These are phyloP conservation scores for Puccinia hordei DNA, from an alignment of 1,284 basidiomycete genomes.

Conservation along the genomic window DNA sequence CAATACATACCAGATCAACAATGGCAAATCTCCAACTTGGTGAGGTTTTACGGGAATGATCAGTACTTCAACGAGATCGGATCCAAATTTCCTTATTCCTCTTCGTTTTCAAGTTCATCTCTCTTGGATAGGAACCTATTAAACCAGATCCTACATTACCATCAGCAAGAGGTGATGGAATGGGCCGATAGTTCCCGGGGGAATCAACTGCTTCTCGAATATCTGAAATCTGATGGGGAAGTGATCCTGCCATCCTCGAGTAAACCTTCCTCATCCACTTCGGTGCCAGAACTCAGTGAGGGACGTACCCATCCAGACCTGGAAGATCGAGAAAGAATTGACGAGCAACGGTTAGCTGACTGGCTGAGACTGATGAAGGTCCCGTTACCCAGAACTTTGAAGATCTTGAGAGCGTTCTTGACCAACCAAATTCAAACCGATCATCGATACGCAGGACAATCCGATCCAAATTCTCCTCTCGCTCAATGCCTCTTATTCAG, in stretches of 20 bases:
- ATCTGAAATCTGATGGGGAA: constrained; percentile 15
- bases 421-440: constrained; percentile 11
- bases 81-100: neutral
- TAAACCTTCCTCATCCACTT: neutral
- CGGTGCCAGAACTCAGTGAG: neutral
- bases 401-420: constrained; percentile 23
- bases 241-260: neutral
- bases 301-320: neutral
- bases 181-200: constrained; percentile 24
- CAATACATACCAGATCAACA: constrained; percentile 8
- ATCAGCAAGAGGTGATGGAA: constrained; percentile 5
- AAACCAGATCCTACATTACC: constrained; percentile 9
- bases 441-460: neutral
- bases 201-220: constrained; percentile 14
- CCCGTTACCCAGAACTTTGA: constrained; percentile 37
- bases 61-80: constrained; percentile 24
- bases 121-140: constrained; percentile 32
- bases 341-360: constrained; percentile 17
- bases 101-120: neutral
- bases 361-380: constrained; percentile 33
- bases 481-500: neutral
- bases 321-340: neutral
- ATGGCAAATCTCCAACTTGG: constrained; percentile 38
- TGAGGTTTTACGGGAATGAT: constrained; percentile 31
- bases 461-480: neutral